Base-by-base conservation (phyloP, 495 filamentous ascomycete species). In the Xylaria sp. region DNA sequence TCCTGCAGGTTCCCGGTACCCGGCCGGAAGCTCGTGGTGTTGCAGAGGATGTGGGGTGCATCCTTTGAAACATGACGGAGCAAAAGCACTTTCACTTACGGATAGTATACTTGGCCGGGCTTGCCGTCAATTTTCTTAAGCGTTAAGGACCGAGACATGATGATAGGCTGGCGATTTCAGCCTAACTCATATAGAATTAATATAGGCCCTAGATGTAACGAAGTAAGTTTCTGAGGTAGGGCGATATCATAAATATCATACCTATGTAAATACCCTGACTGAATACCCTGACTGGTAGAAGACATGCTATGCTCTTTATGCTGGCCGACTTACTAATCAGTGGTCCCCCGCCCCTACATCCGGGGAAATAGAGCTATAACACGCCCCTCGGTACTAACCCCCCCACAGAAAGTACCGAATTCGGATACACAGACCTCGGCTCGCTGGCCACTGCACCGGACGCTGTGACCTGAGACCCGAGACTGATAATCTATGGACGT, bases 51-150 rank as follows among this genome's bases (percentile, higher is more conserved):
- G 46, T 11, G 46, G 5, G 14, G 11, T 59, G 14, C 12, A 24
- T 1, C 9, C 4, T 17, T 26, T n/a, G 24, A 68, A 57, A 26
- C 52, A 37, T 29, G 11, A 62, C 31, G 41, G 7, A 40, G 33
- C 29, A 29, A 41, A 55, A 4, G n/a, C n/a, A n/a, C n/a, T n/a
- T n/a, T n/a, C 17, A 48, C 82, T 77, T 74, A 90, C 81, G 91
- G 90, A 73, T 93, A 93, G 81, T 94, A 97, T 61, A 97, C 94
- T 80, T 96, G 85, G 57, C 94, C 93, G 12, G 93, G 93, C 80
- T 94, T 95, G 72, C 93, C 93, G 48, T 87, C 85, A 37, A 84
- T 77, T 50, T 88, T 83, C 71, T 87, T 81, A 61, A 90, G 78
- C 24, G 80, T 86, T 61, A 88, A 76, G 41, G 80, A 76, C 63